Evolutionary conservation across 805 yeast genomes (phyloP).

Genomic region (Wickerhamomyces bisporus): DNA sequence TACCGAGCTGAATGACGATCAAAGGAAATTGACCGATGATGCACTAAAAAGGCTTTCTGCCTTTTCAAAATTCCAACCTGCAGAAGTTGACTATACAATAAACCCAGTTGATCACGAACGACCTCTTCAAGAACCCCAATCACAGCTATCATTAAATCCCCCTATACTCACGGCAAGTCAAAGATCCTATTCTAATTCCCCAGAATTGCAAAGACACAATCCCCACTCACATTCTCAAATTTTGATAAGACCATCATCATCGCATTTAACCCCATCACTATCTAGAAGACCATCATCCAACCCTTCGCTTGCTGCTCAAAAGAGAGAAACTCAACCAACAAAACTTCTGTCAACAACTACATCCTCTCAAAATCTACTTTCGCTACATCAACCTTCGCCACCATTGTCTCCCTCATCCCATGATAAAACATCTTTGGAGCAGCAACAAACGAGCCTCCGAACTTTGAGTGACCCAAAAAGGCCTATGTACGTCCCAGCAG

Average conservation of each 20-base stretch:
- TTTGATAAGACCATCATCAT: slow-evolving; percentile 4
- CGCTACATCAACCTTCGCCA: slow-evolving; percentile 1
- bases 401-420: slow-evolving; percentile 1
- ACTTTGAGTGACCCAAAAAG: slow-evolving; percentile 78
- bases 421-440: neutral
- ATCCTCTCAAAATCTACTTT: slow-evolving; percentile 2
- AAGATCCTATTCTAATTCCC: slow-evolving; percentile 3
- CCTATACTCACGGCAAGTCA: too few relatives aligned
- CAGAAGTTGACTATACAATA: slow-evolving; percentile 21
- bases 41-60: slow-evolving; percentile 33
- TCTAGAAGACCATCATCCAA: slow-evolving; percentile 11
- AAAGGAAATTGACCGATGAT: slow-evolving; percentile 32
- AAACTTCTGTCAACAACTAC: slow-evolving; percentile 10
- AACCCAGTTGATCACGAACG: neutral
- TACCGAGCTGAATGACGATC: slow-evolving; percentile 25
- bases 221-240: slow-evolving; percentile 1
- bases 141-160: neutral
- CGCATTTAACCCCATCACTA: slow-evolving; percentile 7
- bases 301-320: slow-evolving; percentile 13
- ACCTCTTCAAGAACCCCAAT: neutral
- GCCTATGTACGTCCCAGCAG: slow-evolving; percentile 90
- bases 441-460: slow-evolving; percentile 35
- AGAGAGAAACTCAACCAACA: slow-evolving; percentile 6
- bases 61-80: slow-evolving; percentile 24
- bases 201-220: slow-evolving; percentile 5